A percentile compares a stretch with the other conserved stretches of the same genome.
Conservation (phyloP, 2,329 filamentous ascomycete genomes). For the Talaromyces rugulosus region DNA sequence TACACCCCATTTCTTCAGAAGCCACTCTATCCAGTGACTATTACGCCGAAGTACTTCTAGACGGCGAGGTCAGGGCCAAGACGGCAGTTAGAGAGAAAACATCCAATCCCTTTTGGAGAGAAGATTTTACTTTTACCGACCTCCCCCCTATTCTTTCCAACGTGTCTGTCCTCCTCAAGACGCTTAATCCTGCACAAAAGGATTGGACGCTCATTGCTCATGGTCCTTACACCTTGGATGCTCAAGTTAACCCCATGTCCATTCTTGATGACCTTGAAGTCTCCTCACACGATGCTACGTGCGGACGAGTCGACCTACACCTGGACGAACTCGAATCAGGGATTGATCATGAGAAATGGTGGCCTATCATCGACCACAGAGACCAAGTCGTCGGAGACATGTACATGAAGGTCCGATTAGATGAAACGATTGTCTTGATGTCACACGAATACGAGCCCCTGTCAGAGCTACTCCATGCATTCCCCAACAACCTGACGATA, state of each 20-base stretch:
- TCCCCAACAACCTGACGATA: slow-evolving; percentile 75
- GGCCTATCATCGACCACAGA: slow-evolving; percentile 71
- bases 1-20: slow-evolving; percentile 28
- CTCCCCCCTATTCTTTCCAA: slow-evolving; percentile 46
- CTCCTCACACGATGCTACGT: slow-evolving; percentile 43
- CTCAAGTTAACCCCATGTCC: slow-evolving; percentile 37
- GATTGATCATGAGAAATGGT: slow-evolving; percentile 83
- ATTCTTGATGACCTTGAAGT: slow-evolving; percentile 45
- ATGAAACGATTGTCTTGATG: slow-evolving; percentile 86
- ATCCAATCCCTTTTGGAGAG: slow-evolving; percentile 46
- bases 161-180: slow-evolving; percentile 43
- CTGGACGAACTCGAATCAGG: slow-evolving; percentile 73
- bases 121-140: slow-evolving; percentile 46
- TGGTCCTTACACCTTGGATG: slow-evolving; percentile 38
- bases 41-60: slow-evolving; percentile 46
- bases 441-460: slow-evolving; percentile 79
- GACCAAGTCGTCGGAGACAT: slow-evolving; percentile 77
- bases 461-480: slow-evolving; percentile 77
- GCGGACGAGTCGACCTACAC: slow-evolving; percentile 68
- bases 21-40: slow-evolving; percentile 36
- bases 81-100: slow-evolving; percentile 46
- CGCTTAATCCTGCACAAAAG: slow-evolving; percentile 44
- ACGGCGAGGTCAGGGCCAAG: slow-evolving; percentile 46
- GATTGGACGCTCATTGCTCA: slow-evolving; percentile 48
- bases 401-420: slow-evolving; percentile 74